Evolutionary conservation across 257 asterid species (phyloP).

Genomic region (Gentiana dahurica): DNA sequence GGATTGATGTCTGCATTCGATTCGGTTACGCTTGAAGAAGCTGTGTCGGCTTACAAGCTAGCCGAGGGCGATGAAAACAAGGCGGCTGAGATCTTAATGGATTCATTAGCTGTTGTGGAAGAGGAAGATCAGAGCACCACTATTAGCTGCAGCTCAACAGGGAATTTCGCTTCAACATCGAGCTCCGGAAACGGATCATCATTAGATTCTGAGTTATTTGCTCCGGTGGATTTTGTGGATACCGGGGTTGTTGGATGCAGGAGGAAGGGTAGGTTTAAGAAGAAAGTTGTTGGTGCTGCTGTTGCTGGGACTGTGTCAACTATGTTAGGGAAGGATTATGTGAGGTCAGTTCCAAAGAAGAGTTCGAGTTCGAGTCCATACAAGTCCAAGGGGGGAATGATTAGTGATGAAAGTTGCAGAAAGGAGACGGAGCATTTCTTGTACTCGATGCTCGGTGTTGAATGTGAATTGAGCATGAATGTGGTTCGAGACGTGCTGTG

Average conservation of each 20-base stretch:
- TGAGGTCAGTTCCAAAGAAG: constrained; percentile 60
- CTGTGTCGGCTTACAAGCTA: constrained; percentile 31
- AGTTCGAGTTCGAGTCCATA: constrained; percentile 6
- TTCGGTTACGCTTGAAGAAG: constrained; percentile 46
- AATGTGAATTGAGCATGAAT: constrained; percentile 51
- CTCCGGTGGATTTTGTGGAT: constrained; percentile 20
- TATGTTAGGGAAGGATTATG: constrained; percentile 74
- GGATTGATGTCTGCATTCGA: constrained; percentile 35
- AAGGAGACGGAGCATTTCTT: constrained; percentile 67
- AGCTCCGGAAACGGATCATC: constrained; percentile 41
- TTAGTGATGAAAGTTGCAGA: constrained; percentile 31
- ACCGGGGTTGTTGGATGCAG: constrained; percentile 18
- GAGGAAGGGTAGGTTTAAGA: constrained; percentile 33
- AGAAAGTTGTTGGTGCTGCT: constrained; percentile 70
- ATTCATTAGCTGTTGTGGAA: constrained; percentile 10
- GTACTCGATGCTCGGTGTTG: constrained; percentile 77
- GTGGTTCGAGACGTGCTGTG: constrained; percentile 74
- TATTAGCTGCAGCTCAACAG: constrained; percentile 47
- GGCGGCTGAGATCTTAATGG: constrained; percentile 40
- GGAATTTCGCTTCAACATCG: constrained; percentile 34
- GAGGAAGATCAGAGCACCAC: constrained; percentile 66
- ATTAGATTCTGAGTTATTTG: constrained; percentile 19
- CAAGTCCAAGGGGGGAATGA: constrained; percentile 23
- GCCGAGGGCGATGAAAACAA: constrained; percentile 33
- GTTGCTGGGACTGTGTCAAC: constrained; percentile 67